Evolutionary conservation across 2,329 filamentous ascomycete genomes (phyloP).

Genomic region (Xylaria polymorpha): DNA sequence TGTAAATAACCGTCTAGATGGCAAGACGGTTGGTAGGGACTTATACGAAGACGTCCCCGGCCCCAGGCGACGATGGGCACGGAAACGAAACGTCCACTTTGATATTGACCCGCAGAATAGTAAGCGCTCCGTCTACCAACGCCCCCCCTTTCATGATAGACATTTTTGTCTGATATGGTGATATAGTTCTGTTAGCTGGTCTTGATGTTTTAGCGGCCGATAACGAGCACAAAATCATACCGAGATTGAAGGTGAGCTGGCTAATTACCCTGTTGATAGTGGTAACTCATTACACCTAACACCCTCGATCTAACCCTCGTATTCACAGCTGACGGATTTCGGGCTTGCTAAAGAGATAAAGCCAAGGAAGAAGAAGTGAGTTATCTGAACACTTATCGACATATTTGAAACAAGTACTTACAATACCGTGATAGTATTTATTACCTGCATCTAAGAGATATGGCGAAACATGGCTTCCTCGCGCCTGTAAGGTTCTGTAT

Average conservation of each 20-base stretch:
- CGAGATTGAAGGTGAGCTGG: slow-evolving; percentile 40
- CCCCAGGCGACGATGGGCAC: slow-evolving; percentile 33
- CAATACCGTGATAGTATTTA: slow-evolving; percentile 23
- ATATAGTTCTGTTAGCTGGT: slow-evolving; percentile 38
- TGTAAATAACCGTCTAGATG: not conserved
- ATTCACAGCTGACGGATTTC: slow-evolving; percentile 41
- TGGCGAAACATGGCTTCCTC: slow-evolving; percentile 30
- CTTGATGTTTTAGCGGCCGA: slow-evolving; percentile 33
- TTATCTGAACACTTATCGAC: not conserved
- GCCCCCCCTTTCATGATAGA: not conserved
- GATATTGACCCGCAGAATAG: slow-evolving; percentile 44
- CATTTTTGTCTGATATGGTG: not conserved
- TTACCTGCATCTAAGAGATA: slow-evolving; percentile 22
- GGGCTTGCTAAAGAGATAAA: slow-evolving; percentile 33
- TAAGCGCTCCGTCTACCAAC: slow-evolving; percentile 16
- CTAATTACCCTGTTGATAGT: not conserved
- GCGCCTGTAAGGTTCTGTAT: slow-evolving; percentile 35
- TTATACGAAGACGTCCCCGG: slow-evolving; percentile 40
- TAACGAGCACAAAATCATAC: slow-evolving; percentile 39
- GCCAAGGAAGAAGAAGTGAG: slow-evolving; percentile 41
- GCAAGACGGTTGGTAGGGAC: slow-evolving; percentile 36
- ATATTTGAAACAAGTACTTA: slow-evolving; percentile 1
- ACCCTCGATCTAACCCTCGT: slow-evolving; percentile 1
- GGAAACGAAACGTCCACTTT: slow-evolving; percentile 41
- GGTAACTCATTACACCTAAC: not conserved